Evolutionary conservation across 1,139 yeast species (phyloP).

Genomic region (Saccharomycopsis hybrid): DNA sequence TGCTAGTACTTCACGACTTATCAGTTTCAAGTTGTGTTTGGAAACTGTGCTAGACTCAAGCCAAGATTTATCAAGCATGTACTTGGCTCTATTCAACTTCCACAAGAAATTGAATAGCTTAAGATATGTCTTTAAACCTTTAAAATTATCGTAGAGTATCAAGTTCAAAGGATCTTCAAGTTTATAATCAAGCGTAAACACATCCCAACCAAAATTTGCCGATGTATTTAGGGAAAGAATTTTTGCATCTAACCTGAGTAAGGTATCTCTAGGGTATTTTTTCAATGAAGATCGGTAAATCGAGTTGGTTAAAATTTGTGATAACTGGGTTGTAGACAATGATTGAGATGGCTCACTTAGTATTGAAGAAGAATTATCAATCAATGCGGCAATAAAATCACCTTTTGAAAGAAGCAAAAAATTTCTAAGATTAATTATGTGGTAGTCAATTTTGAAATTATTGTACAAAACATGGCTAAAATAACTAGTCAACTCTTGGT

Average conservation of each 20-base stretch:
- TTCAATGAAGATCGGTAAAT: conserved; percentile 57
- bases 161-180: conserved; percentile 50
- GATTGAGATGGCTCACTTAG: conserved; percentile 57
- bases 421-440: conserved; percentile 55
- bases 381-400: conserved; percentile 66
- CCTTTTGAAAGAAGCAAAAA: conserved; percentile 68
- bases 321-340: conserved; percentile 60
- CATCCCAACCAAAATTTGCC: conserved; percentile 74
- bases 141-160: conserved; percentile 34
- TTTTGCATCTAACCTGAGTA: conserved; percentile 73
- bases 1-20: not conserved
- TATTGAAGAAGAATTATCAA: conserved; percentile 47
- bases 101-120: conserved; percentile 82
- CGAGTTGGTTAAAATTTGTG: conserved; percentile 61
- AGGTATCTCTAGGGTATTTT: conserved; percentile 28
- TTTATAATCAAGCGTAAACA: conserved; percentile 79
- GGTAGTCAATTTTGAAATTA: conserved; percentile 46
- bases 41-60: conserved; percentile 30
- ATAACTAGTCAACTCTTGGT: conserved; percentile 50
- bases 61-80: conserved; percentile 47
- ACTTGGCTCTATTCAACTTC: conserved; percentile 62
- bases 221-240: conserved; percentile 68
- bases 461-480: conserved; percentile 46
- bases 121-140: conserved; percentile 40
- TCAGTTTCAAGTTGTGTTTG: conserved; percentile 11